Evolutionary conservation across 495 filamentous ascomycete genomes (phyloP), one percentile per base, ranked within the genome.

Genomic region (Penicillium ucsense): DNA sequence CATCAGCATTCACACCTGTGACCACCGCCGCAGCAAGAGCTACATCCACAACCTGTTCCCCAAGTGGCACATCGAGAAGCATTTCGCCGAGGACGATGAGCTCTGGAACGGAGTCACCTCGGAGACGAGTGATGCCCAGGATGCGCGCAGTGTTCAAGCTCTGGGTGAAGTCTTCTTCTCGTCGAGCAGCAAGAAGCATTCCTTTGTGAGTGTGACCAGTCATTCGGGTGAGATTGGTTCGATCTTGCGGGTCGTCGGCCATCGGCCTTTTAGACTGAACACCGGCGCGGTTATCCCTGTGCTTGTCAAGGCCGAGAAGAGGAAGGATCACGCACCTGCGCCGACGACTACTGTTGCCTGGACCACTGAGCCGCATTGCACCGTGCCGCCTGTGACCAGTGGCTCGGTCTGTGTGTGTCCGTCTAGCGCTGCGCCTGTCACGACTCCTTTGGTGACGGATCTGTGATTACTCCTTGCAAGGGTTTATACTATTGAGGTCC

Each of bases 1-100:
- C 2, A 78, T 89, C 46, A 79, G 79, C 38, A 71, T 82, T 39
- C 88, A 92, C 59, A 91, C 88, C 6, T 94, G 88, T 61, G 87
- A 94, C 60, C 77, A 81, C 9, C 75, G 88, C 2, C 72, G 73
- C 43, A 72, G 51, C 29, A 76, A 74, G 43, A 65, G 67, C 3
- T 76, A 72, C 47, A 88, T 94, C 52, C 56, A 64, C 4, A 38
- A 57, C 8, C 62, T 64, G 11, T 87, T 80, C 54, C 84, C 85
- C 0, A 39, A 34, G 5, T 89, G 76, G 63, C 56, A 29, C 2
- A 77, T 89, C 42, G 88, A 89, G 51, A 41, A 62, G 0, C 76
- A 76, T 2, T 84, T 94, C 53, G 57, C 68, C 0, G 82, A 86
- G 46, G 49, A 66, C 4, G 85, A 89, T 57, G 59, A 71, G 49